A percentile compares a stretch with the other conserved stretches of the same genome.
These are phyloP conservation scores for Toxicodendron radicans DNA, from an alignment of 345 rosid species.

Conservation along the genomic window DNA sequence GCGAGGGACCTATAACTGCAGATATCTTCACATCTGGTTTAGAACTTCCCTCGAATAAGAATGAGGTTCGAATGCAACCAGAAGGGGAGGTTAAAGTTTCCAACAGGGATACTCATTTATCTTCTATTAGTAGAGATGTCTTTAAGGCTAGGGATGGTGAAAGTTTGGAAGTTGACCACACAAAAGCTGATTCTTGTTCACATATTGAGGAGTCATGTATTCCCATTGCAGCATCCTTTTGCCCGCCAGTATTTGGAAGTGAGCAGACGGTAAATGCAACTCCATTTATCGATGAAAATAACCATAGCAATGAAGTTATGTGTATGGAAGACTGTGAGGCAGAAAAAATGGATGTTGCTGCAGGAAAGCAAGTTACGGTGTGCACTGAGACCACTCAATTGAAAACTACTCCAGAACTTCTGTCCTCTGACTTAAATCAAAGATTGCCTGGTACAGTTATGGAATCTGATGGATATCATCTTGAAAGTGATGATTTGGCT, in stretches of 20 bases:
- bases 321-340: slow-evolving; percentile 30
- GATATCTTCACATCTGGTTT: slow-evolving; percentile 25
- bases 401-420: slow-evolving; percentile 30
- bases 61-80: slow-evolving; percentile 23
- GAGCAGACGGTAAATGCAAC: slow-evolving; percentile 31
- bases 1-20: slow-evolving; percentile 29
- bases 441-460: slow-evolving; percentile 25
- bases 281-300: slow-evolving; percentile 24
- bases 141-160: slow-evolving; percentile 23
- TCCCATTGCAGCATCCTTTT: slow-evolving; percentile 25
- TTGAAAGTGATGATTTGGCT: slow-evolving; percentile 29
- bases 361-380: slow-evolving; percentile 30
- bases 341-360: slow-evolving; percentile 27
- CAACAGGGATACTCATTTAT: slow-evolving; percentile 18
- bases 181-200: slow-evolving; percentile 28
- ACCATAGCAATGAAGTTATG: slow-evolving; percentile 28
- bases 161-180: slow-evolving; percentile 21
- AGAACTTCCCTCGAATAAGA: slow-evolving; percentile 26
- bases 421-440: slow-evolving; percentile 24
- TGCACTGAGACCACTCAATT: slow-evolving; percentile 25
- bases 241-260: slow-evolving; percentile 22
- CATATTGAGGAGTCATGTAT: slow-evolving; percentile 26
- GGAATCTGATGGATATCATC: slow-evolving; percentile 26
- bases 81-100: slow-evolving; percentile 27
- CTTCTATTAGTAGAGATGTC: slow-evolving; percentile 31